Evolutionary conservation across 1,284 basidiomycete species (phyloP), one percentile per base, ranked within the genome.

Genomic region (Malassezia slooffiae): DNA sequence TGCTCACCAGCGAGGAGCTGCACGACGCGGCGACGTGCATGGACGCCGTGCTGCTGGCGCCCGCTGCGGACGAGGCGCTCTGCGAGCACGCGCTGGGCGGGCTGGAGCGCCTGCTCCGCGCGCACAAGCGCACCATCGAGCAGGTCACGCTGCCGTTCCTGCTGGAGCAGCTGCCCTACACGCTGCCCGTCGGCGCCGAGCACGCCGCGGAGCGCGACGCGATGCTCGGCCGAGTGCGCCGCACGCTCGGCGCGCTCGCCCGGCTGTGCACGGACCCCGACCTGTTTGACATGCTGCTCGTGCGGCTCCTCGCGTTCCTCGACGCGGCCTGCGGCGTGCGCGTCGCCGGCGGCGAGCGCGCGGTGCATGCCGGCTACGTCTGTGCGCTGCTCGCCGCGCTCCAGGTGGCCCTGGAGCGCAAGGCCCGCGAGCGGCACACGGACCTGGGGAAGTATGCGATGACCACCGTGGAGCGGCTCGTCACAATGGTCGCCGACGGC

Each of bases 221-320:
- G 0, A 77, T 78, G 23, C 78, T 83, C 24, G 72, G 75, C 12
- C 75, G 75, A 38, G 83, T 79, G 62, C 82, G 84, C 72, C 76
- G 76, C 15, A 78, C 79, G 12, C 77, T 97, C 23, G 74, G 76
- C 2, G 79, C 82, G 3, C 76, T 97, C 20, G 76, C 79, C 29
- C 77, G 75, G 10, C 76, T 99, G 11, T 91, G 87, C 65, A 70
- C 78, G 3, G 78, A 82, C 34, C 75, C 83, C 0, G 75, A 79
- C 17, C 75, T 96, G 20, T 96, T 93, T 70, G 85, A 88, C 65
- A 81, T 76, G 5, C 76, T 96, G 22, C 79, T 87, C 29, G 77
- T 87, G 34, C 79, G 83, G 17, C 73, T 96, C 10, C 79, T 77
- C 1, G 80, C 82, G 1, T 86, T 87, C 68, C 73, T 96, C 20